A percentile compares a stretch with the other conserved stretches of the same genome.
phyloP scores from a whole-genome alignment of 106 monocot species.

The Apostasia ramifera region DNA sequence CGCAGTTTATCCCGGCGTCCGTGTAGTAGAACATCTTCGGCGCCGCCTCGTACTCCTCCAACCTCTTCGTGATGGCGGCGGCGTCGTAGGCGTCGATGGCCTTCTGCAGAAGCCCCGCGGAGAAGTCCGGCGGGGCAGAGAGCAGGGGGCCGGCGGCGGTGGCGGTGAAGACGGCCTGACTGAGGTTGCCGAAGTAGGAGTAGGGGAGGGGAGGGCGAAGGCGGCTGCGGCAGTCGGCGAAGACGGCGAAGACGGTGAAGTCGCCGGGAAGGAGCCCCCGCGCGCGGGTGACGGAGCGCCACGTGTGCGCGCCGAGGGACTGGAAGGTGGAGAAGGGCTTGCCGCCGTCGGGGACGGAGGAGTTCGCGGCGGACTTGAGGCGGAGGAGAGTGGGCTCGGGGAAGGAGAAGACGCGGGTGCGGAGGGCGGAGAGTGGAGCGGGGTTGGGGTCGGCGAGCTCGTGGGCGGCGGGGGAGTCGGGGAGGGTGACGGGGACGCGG shows the following conservation, averaged over 20 bases:
- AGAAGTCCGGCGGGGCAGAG: conserved; percentile 29
- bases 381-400: conserved; percentile 27
- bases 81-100: conserved; percentile 65
- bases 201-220: conserved; percentile 60
- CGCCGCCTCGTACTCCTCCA: conserved; percentile 72
- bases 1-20: conserved; percentile 78
- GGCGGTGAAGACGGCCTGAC: conserved; percentile 79
- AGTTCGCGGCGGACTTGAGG: conserved; percentile 54
- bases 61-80: conserved; percentile 42
- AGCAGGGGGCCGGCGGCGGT: conserved; percentile 55
- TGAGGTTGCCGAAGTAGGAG: conserved; percentile 79
- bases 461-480: conserved; percentile 54
- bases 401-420: conserved; percentile 72
- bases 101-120: conserved; percentile 44
- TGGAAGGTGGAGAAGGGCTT: conserved; percentile 86
- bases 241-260: conserved; percentile 79
- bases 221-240: conserved; percentile 73
- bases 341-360: conserved; percentile 22
- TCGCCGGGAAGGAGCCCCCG: conserved; percentile 17
- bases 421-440: conserved; percentile 39
- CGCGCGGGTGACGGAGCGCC: conserved; percentile 64
- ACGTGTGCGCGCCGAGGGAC: conserved; percentile 77
- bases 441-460: conserved; percentile 70
- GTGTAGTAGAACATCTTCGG: conserved; percentile 91
- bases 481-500: conserved; percentile 55